These are phyloP conservation scores for Neurospora crassa DNA, from an alignment of 2,329 filamentous ascomycete genomes.

Conservation along the genomic window DNA sequence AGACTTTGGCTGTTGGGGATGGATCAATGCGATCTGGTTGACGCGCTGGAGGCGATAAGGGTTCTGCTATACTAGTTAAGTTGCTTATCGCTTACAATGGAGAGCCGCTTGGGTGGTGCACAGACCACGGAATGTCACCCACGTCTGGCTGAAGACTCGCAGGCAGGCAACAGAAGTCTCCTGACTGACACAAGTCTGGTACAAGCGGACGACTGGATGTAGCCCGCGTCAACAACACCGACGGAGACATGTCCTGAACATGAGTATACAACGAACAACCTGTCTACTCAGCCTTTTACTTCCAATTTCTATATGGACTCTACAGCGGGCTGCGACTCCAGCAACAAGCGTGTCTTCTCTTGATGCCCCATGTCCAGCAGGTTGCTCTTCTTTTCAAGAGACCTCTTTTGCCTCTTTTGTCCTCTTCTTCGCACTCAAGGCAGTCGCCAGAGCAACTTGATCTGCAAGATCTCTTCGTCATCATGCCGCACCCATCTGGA, in stretches of 20 bases:
- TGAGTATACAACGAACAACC: neutral
- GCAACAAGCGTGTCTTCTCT: neutral
- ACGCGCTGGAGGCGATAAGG: neutral
- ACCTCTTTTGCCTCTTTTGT: neutral
- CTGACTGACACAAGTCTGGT: neutral
- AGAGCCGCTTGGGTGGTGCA: neutral
- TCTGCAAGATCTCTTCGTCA: neutral
- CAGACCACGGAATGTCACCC: neutral
- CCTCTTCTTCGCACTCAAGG: neutral
- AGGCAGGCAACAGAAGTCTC: neutral
- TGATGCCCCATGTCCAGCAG: neutral
- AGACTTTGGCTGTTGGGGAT: neutral
- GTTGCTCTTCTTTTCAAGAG: neutral
- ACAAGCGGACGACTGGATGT: neutral
- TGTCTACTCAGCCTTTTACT: neutral
- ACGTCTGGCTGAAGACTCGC: neutral
- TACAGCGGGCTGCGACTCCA: neutral
- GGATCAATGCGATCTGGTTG: neutral
- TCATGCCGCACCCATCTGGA: neutral
- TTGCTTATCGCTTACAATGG: neutral
- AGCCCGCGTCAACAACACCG: neutral
- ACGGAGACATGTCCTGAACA: neutral
- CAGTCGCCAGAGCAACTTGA: neutral
- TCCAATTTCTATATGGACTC: neutral
- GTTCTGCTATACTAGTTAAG: neutral